These are phyloP conservation scores for Ascomycota sp. DNA, from an alignment of 2,329 filamentous ascomycete genomes.

Conservation along the genomic window DNA sequence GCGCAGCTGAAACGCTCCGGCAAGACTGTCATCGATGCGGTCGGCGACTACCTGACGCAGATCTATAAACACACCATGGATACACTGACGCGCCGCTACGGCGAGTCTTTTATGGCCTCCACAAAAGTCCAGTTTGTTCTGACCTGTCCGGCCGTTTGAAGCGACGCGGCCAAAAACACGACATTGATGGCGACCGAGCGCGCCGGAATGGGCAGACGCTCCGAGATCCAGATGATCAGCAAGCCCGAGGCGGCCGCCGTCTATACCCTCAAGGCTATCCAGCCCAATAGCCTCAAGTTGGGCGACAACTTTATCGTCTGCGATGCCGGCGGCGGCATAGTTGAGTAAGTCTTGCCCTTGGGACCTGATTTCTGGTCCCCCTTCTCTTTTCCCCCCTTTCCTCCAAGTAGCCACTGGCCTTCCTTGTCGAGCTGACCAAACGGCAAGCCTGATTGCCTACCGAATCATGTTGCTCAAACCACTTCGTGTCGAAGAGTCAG, in stretches of 20 bases:
- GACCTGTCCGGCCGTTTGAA: slow-evolving; percentile 71
- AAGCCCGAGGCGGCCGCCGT: slow-evolving; percentile 66
- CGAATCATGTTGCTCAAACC: slow-evolving; percentile 57
- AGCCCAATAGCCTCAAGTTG: slow-evolving; percentile 50
- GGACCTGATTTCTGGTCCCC: too few species aligned
- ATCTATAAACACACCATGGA: slow-evolving; percentile 64
- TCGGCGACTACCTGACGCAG: slow-evolving; percentile 60
- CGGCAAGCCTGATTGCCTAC: slow-evolving; percentile 58
- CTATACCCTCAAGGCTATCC: slow-evolving; percentile 61
- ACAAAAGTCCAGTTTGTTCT: slow-evolving; percentile 63
- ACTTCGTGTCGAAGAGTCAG: slow-evolving; percentile 55
- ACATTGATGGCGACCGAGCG: slow-evolving; percentile 58
- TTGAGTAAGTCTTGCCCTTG: slow-evolving; percentile 34
- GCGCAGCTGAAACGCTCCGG: slow-evolving; percentile 54
- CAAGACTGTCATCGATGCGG: slow-evolving; percentile 61
- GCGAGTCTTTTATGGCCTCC: slow-evolving; percentile 56
- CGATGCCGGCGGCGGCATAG: slow-evolving; percentile 41
- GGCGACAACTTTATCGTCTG: slow-evolving; percentile 47
- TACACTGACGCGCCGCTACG: slow-evolving; percentile 52
- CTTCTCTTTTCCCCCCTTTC: not conserved
- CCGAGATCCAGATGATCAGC: slow-evolving; percentile 58
- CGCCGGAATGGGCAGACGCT: slow-evolving; percentile 54
- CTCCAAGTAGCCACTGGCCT: not conserved
- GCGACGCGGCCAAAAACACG: slow-evolving; percentile 67
- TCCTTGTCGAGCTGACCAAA: not conserved